phyloP scores from a whole-genome alignment of 352 stramenopile species.

The Pythium pectinolyticum region DNA sequence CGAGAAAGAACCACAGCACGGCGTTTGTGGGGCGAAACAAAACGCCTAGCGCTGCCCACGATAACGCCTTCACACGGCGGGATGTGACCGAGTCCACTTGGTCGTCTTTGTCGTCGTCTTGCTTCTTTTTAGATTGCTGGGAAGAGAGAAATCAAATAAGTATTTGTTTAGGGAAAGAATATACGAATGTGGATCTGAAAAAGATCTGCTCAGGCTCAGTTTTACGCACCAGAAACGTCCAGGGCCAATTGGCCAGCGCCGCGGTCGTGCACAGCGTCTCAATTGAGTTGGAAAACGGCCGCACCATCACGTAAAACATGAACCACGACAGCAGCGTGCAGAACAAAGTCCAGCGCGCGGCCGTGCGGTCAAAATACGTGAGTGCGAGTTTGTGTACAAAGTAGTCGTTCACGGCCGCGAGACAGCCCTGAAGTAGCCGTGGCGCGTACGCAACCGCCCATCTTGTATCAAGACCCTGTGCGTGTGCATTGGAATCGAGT shows the following conservation, averaged over 20 bases:
- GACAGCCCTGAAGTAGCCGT: constrained; percentile 65
- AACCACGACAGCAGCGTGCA: constrained; percentile 86
- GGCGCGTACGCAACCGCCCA: constrained; percentile 82
- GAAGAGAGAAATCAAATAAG: constrained; percentile 1
- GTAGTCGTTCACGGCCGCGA: constrained; percentile 71
- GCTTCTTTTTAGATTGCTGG: constrained; percentile 22
- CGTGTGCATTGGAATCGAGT: background rate
- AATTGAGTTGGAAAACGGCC: constrained; percentile 85
- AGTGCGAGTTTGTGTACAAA: constrained; percentile 68
- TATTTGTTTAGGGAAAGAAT: background rate
- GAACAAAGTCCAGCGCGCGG: constrained; percentile 71
- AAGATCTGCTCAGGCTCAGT: too few species aligned
- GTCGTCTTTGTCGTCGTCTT: constrained; percentile 33
- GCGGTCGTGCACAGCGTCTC: constrained; percentile 80
- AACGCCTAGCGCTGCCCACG: constrained; percentile 65
- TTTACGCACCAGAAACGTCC: constrained; percentile 55
- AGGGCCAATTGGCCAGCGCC: constrained; percentile 77
- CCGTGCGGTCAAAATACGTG: constrained; percentile 62
- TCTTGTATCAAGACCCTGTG: constrained; percentile 72
- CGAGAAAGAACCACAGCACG: constrained; percentile 76
- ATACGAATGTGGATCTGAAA: background rate
- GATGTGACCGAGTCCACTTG: constrained; percentile 1
- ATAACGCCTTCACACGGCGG: constrained; percentile 37
- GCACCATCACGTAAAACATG: constrained; percentile 83
- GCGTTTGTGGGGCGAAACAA: constrained; percentile 83